A percentile compares a stretch with the other conserved stretches of the same genome.
Conservation (phyloP, 352 stramenopile species). For the Blastocystis sp. region DNA sequence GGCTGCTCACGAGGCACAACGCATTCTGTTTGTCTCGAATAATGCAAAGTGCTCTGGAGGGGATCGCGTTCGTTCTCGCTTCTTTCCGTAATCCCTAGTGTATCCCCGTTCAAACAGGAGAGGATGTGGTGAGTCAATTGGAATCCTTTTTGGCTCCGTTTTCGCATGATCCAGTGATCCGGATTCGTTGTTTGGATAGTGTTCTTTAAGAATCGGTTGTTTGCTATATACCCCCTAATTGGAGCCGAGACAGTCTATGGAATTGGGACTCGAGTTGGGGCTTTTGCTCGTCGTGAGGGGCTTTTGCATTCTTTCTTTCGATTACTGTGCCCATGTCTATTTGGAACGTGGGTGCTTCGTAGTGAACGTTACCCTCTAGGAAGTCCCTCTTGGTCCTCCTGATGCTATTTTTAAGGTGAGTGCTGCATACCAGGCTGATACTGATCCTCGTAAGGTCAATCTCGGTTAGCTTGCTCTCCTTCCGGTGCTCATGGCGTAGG, state of each 20-base stretch:
- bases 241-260: background rate
- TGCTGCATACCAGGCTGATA: slow-evolving; percentile 80
- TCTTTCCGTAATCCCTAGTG: slow-evolving; percentile 31
- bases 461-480: slow-evolving; percentile 77
- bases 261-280: slow-evolving; percentile 25
- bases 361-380: slow-evolving; percentile 68
- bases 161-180: background rate
- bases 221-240: background rate
- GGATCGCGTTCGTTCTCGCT: slow-evolving; percentile 4
- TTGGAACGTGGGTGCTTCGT: slow-evolving; percentile 56
- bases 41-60: too few relatives aligned
- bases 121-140: background rate
- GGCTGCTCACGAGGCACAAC: background rate
- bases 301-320: background rate
- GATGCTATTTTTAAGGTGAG: slow-evolving; percentile 86
- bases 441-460: slow-evolving; percentile 84
- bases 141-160: background rate
- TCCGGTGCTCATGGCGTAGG: background rate
- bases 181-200: slow-evolving; percentile 32
- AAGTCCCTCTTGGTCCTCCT: slow-evolving; percentile 83
- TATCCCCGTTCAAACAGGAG: background rate
- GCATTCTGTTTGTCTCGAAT: too few relatives aligned
- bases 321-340: slow-evolving; percentile 47
- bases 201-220: slow-evolving; percentile 19
- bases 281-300: background rate